These are phyloP conservation scores for Penicillium sumatraense DNA, from an alignment of 2,329 filamentous ascomycete genomes.

Conservation along the genomic window DNA sequence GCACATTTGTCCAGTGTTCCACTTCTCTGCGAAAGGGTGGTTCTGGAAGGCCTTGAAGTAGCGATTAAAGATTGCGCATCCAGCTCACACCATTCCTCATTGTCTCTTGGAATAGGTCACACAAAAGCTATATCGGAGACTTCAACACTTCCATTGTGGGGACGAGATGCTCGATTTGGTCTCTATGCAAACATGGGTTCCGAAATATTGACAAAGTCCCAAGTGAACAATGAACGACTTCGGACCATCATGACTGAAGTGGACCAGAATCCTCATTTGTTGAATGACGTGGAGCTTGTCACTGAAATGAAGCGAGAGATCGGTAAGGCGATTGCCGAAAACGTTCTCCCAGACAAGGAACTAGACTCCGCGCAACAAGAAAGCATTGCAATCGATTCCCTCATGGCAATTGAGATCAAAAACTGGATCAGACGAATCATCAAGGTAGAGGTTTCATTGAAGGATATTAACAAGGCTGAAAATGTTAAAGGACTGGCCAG, in stretches of 20 bases:
- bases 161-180: constrained; percentile 10
- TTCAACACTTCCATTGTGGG: too few relatives aligned
- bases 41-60: too few relatives aligned
- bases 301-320: too few relatives aligned
- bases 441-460: not conserved
- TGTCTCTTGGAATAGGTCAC: too few relatives aligned
- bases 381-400: not conserved
- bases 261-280: not conserved
- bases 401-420: not conserved
- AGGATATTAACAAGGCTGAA: not conserved
- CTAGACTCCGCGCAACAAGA: not conserved
- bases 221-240: not conserved
- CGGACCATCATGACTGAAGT: not conserved
- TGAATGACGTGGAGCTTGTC: not conserved
- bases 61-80: too few relatives aligned
- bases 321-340: too few relatives aligned
- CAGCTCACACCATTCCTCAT: too few relatives aligned
- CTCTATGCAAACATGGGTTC: constrained; percentile 11
- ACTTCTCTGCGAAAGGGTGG: too few relatives aligned
- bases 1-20: too few relatives aligned
- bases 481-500: not conserved
- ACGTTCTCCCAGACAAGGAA: not conserved
- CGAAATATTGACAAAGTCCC: too few relatives aligned
- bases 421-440: not conserved
- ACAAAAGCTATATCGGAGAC: too few relatives aligned